These are phyloP conservation scores for Penicillium sclerotigenum DNA, from an alignment of 2,329 filamentous ascomycete species.

Conservation along the genomic window DNA sequence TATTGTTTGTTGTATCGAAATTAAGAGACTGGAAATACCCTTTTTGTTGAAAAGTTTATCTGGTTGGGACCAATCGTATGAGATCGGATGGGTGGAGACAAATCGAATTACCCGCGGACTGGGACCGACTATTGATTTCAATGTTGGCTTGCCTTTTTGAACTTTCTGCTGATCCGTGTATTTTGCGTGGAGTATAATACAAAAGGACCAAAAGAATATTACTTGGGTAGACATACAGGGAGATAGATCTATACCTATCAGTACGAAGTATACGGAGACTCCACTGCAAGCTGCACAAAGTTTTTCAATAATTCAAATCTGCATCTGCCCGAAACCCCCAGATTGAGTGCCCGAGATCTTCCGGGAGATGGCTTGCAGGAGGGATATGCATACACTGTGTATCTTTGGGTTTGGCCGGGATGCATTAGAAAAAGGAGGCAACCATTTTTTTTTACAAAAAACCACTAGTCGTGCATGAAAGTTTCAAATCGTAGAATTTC, in stretches of 20 bases:
- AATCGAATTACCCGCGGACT: not conserved
- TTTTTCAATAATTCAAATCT: not conserved
- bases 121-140: slow-evolving; percentile 1
- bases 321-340: not conserved
- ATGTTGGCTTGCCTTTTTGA: not conserved
- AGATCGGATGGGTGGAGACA: not conserved
- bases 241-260: not conserved
- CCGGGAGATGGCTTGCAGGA: slow-evolving; percentile 4
- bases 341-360: slow-evolving; percentile 4
- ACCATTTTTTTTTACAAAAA: not conserved
- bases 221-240: not conserved
- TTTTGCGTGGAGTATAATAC: not conserved
- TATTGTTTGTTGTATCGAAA: too few relatives aligned
- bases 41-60: slow-evolving; percentile 12
- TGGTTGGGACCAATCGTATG: slow-evolving; percentile 4
- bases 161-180: not conserved
- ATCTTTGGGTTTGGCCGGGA: not conserved
- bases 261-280: not conserved
- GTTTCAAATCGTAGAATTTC: slow-evolving; percentile 1
- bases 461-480: slow-evolving; percentile 2
- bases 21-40: not conserved
- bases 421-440: not conserved
- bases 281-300: not conserved
- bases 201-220: too few relatives aligned
- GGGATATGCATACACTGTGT: not conserved